These are phyloP conservation scores for Mycena floridula DNA, from an alignment of 768 basidiomycete genomes.

Conservation along the genomic window DNA sequence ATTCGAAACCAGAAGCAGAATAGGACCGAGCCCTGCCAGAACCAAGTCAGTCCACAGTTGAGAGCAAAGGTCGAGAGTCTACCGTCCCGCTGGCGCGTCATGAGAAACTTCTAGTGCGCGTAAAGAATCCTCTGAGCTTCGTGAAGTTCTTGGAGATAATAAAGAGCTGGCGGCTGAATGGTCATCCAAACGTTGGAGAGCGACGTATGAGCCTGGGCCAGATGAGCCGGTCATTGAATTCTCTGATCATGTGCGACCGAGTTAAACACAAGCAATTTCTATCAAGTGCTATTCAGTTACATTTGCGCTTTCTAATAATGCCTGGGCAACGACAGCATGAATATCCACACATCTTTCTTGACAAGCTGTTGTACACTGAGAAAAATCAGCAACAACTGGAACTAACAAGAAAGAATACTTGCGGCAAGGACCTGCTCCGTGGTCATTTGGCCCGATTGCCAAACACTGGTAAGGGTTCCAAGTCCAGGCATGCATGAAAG, in stretches of 20 bases:
- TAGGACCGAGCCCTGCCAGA: conserved; percentile 46
- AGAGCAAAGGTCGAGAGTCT: too few relatives aligned
- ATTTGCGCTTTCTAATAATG: conserved; percentile 41
- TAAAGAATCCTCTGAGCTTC: conserved; percentile 69
- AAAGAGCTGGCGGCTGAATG: too few relatives aligned
- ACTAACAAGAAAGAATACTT: conserved; percentile 18
- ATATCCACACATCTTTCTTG: conserved; percentile 69
- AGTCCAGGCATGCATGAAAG: conserved; percentile 87
- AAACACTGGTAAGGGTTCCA: conserved; percentile 75
- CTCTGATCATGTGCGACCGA: too few relatives aligned
- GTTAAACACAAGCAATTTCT: too few relatives aligned
- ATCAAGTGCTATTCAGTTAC: conserved; percentile 8
- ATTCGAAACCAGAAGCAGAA: conserved; percentile 74
- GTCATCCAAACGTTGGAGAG: too few relatives aligned
- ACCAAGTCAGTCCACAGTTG: conserved; percentile 1
- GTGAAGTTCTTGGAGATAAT: conserved; percentile 28
- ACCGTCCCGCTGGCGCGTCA: too few relatives aligned
- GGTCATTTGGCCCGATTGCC: conserved; percentile 71
- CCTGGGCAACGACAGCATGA: conserved; percentile 68
- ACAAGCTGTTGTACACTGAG: conserved; percentile 65
- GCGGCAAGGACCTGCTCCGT: conserved; percentile 51
- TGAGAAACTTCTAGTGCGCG: conserved; percentile 75
- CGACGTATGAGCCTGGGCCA: too few relatives aligned
- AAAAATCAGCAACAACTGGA: conserved; percentile 3
- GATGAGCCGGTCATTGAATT: too few relatives aligned